These are phyloP conservation scores for Histomonas meleagridis DNA, from an alignment of 208 protist species.

Conservation along the genomic window DNA sequence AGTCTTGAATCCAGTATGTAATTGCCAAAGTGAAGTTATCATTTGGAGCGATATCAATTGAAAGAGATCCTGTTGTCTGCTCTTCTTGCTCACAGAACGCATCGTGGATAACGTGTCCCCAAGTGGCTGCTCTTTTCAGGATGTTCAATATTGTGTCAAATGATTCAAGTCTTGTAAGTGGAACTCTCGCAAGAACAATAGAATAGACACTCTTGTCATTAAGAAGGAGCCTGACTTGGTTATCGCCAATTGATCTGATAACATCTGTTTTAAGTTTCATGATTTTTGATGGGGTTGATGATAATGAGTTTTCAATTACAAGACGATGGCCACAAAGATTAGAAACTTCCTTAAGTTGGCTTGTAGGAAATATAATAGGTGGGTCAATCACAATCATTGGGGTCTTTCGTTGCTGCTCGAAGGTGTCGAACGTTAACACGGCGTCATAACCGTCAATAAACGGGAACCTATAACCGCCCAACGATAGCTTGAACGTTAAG, in stretches of 20 bases:
- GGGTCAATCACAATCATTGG: slow-evolving; percentile 29
- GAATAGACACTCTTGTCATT: neutral
- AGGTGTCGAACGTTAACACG: neutral
- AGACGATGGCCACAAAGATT: neutral
- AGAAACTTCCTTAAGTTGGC: neutral
- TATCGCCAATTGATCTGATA: neutral
- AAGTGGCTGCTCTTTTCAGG: neutral
- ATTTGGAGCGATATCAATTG: neutral
- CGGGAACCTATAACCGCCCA: neutral
- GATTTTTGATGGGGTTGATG: neutral
- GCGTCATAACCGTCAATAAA: neutral
- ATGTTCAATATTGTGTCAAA: neutral
- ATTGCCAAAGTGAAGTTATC: neutral
- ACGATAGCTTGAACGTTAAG: neutral
- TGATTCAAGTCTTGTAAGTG: neutral
- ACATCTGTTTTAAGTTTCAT: neutral
- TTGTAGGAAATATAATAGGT: neutral
- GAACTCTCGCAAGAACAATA: neutral
- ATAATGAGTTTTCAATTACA: neutral
- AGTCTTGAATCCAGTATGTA: neutral
- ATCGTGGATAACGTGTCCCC: neutral
- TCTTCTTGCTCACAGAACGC: neutral
- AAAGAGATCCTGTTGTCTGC: too few relatives aligned
- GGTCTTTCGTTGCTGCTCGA: neutral
- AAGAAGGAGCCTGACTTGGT: neutral